These are phyloP conservation scores for Fusarium hainanense DNA, from an alignment of 2,329 filamentous ascomycete species.

Conservation along the genomic window DNA sequence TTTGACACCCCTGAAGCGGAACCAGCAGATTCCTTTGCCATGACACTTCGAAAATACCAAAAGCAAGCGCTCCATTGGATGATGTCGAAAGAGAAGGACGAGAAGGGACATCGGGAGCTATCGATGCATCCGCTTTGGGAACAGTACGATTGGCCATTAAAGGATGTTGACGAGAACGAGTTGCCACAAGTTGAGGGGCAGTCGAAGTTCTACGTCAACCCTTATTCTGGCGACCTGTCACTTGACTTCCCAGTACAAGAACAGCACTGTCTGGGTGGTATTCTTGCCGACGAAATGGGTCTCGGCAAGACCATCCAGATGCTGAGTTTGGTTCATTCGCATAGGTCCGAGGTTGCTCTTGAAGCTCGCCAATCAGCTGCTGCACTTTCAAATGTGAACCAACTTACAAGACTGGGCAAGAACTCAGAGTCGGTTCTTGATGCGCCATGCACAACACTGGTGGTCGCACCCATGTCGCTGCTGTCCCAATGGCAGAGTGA, in stretches of 20 bases:
- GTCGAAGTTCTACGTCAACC: constrained; percentile 90
- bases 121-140: constrained; percentile 99
- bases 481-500: constrained; percentile 98
- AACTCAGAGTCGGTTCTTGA: constrained; percentile 67
- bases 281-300: constrained; percentile 97
- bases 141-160: constrained; percentile 88
- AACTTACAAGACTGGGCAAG: constrained; percentile 70
- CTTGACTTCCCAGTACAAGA: constrained; percentile 93
- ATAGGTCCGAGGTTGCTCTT: constrained; percentile 69
- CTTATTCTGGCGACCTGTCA: constrained; percentile 93
- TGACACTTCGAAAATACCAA: constrained; percentile 91
- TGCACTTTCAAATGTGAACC: constrained; percentile 61
- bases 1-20: constrained; percentile 90
- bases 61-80: constrained; percentile 98
- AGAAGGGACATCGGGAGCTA: constrained; percentile 73
- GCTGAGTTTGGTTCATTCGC: constrained; percentile 90
- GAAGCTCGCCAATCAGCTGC: constrained; percentile 50
- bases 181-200: constrained; percentile 74
- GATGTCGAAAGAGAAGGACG: constrained; percentile 89
- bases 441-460: constrained; percentile 90
- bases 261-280: constrained; percentile 92
- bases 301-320: constrained; percentile 99
- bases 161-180: constrained; percentile 86
- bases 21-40: constrained; percentile 81
- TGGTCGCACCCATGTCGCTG: constrained; percentile 96